Percentiles rank a stretch among this genome's conserved stretches.
Conservation (phyloP, 257 asterid species). For the Capsicum rhomboideum region DNA sequence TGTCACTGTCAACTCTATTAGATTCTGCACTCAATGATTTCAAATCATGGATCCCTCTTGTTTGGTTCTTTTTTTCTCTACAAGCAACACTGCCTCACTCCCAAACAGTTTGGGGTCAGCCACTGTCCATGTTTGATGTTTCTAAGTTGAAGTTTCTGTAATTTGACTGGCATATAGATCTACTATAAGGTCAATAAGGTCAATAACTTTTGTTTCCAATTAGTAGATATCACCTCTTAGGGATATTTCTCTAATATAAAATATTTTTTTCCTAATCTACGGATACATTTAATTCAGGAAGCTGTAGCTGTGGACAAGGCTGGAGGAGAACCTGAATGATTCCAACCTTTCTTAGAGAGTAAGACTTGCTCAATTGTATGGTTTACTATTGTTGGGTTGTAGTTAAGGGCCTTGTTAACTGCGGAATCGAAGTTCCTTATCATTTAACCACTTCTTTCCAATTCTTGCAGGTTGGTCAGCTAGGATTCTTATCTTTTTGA, state of each 20-base stretch:
- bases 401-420: not conserved
- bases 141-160: not conserved
- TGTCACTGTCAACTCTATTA: not conserved
- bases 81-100: not conserved
- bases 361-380: constrained; percentile 15
- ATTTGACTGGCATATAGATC: not conserved
- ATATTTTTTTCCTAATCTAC: not conserved
- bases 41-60: not conserved
- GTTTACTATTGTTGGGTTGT: not conserved
- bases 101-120: not conserved
- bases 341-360: constrained; percentile 7
- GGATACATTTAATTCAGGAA: constrained; percentile 18
- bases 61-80: not conserved
- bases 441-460: not conserved
- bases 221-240: not conserved
- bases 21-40: not conserved
- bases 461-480: constrained; percentile 24
- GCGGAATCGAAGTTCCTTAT: not conserved
- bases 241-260: not conserved
- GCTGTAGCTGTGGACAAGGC: constrained; percentile 21
- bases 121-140: not conserved
- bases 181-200: not conserved
- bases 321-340: constrained; percentile 30
- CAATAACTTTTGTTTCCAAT: not conserved
- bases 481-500: constrained; percentile 11